Conservation (phyloP, 2,329 filamentous ascomycete genomes). For the Mycosphaerelloides madeirae region DNA sequence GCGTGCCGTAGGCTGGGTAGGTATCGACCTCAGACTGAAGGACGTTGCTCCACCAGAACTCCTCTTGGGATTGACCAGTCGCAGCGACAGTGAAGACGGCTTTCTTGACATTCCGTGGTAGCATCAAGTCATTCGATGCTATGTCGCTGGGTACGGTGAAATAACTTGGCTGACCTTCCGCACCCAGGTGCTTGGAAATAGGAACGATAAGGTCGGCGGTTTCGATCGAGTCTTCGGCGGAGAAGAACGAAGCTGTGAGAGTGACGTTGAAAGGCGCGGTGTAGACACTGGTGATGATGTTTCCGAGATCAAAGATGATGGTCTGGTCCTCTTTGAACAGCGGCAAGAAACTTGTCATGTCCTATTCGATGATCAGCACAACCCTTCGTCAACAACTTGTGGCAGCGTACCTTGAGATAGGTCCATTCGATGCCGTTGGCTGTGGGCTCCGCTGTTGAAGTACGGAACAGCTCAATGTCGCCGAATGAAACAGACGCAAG, state of each 20-base stretch:
- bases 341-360: slow-evolving; percentile 66
- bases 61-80: slow-evolving; percentile 69
- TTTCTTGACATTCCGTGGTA: slow-evolving; percentile 63
- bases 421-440: slow-evolving; percentile 66
- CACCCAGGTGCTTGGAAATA: slow-evolving; percentile 52
- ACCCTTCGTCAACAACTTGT: not conserved
- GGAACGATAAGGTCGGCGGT: slow-evolving; percentile 64
- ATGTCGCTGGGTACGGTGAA: slow-evolving; percentile 62
- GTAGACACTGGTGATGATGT: slow-evolving; percentile 65
- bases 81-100: slow-evolving; percentile 73
- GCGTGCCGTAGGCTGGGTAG: slow-evolving; percentile 52
- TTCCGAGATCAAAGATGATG: slow-evolving; percentile 75
- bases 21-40: slow-evolving; percentile 56
- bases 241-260: slow-evolving; percentile 68
- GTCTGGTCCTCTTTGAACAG: slow-evolving; percentile 67
- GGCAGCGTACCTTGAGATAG: slow-evolving; percentile 54
- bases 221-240: slow-evolving; percentile 37
- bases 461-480: slow-evolving; percentile 76
- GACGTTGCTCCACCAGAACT: slow-evolving; percentile 83
- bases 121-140: slow-evolving; percentile 54
- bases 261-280: slow-evolving; percentile 71
- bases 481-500: slow-evolving; percentile 70
- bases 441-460: slow-evolving; percentile 76
- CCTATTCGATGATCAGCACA: slow-evolving; percentile 30
- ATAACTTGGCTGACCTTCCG: slow-evolving; percentile 54